Conservation (phyloP, 345 rosid genomes). For the Psidium friedrichsthalianum region DNA sequence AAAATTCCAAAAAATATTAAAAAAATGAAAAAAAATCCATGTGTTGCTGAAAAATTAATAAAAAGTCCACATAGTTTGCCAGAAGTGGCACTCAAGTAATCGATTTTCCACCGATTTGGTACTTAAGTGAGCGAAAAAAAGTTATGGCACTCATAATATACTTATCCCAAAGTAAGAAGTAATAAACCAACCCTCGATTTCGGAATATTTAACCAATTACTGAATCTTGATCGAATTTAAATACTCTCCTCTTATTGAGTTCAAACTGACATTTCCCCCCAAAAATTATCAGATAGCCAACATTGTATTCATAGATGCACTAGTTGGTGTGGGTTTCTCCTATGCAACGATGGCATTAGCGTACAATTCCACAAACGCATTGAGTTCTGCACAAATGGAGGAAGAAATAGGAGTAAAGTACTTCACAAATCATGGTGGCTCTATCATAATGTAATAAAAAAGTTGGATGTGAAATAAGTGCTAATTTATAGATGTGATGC, state of each 20-base stretch:
- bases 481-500: neutral
- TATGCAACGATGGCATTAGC: neutral
- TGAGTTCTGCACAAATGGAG: neutral
- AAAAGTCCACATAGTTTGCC: too few relatives aligned
- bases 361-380: neutral
- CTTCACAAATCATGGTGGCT: neutral
- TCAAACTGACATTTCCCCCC: neutral
- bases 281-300: neutral
- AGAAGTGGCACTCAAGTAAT: too few relatives aligned
- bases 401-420: neutral
- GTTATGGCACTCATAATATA: too few relatives aligned
- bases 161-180: neutral
- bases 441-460: neutral
- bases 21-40: too few relatives aligned
- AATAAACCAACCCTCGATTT: neutral
- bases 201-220: neutral
- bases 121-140: too few relatives aligned
- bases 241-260: neutral
- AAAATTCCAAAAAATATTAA: too few relatives aligned
- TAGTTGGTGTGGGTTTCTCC: slow-evolving; percentile 16
- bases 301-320: slow-evolving; percentile 15
- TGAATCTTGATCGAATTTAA: neutral
- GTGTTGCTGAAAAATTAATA: too few relatives aligned
- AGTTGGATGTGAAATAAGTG: neutral
- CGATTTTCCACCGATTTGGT: too few relatives aligned